Evolutionary conservation across 768 basidiomycete species (phyloP), one percentile per base, ranked within the genome.

Genomic region (Leucosporidium scottii): DNA sequence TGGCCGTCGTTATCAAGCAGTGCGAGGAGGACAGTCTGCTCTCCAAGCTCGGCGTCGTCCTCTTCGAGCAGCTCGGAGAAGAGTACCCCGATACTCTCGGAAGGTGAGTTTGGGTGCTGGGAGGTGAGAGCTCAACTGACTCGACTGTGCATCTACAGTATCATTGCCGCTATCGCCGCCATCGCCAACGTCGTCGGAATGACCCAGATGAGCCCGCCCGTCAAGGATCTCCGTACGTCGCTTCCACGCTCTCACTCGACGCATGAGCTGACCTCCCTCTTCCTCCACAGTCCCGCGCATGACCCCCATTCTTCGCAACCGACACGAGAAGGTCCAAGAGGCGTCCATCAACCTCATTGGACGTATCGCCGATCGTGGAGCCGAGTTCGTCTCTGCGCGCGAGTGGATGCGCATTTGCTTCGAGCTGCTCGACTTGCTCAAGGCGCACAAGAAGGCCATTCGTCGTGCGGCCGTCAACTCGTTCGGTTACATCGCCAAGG

Each of bases 351-450:
- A 99, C 81, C 84, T 99, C 81, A 98, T 99, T 73, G 96, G 96
- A 73, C 94, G 94, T 80, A 98, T 99, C 73, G 94, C 96, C 65
- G 96, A 99, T 85, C 92, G 96, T 79, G 96, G 96, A 64, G 94
- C 96, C 27, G 96, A 98, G 79, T 97, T 91, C 69, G 94, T 99
- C 0, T 93, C 96, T 21, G 94, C 96, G 15, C 86, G 96, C 75
- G 96, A 99, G 80, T 97, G 94, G 94, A 99, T 99, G 96, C 88
- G 96, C 76, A 98, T 99, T 76, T 98, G 96, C 78, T 98, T 99
- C 79, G 96, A 99, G 77, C 81, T 99, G 44, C 84, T 99, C 59
- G 96, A 98, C 76, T 83, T 99, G 30, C 84, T 98, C 75, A 98
- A 98, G 78, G 96, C 96, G 13, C 96, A 99, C 82, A 99, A 99